Percentiles rank a stretch among this genome's conserved stretches.
These are phyloP conservation scores for Plectosphaerella cucumerina DNA, from an alignment of 2,329 filamentous ascomycete genomes.

Conservation along the genomic window DNA sequence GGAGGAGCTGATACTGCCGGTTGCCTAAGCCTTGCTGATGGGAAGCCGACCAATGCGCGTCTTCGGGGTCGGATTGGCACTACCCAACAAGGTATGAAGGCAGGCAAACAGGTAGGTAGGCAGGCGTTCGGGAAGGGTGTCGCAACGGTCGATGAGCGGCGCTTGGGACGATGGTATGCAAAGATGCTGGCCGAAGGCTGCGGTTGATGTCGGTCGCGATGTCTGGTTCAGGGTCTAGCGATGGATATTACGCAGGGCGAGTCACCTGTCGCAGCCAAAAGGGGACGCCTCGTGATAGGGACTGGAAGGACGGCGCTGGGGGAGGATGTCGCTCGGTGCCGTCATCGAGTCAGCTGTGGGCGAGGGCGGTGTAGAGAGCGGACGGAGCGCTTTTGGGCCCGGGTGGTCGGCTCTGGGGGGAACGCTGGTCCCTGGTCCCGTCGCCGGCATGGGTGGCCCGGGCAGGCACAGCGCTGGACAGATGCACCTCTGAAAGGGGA, in stretches of 20 bases:
- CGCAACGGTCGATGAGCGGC: too few species aligned
- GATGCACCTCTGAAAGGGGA: too few species aligned
- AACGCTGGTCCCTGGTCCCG: too few species aligned
- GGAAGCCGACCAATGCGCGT: not conserved
- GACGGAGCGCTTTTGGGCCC: too few species aligned
- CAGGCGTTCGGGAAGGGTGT: not conserved
- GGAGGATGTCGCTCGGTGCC: not conserved
- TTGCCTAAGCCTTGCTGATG: not conserved
- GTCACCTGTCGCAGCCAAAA: slow-evolving; percentile 1
- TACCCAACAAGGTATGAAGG: not conserved
- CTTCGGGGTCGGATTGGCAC: too few species aligned
- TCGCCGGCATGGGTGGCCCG: too few species aligned
- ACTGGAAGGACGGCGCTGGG: not conserved
- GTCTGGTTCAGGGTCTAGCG: not conserved
- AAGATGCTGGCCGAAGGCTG: too few species aligned
- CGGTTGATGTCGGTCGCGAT: not conserved
- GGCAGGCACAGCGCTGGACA: too few species aligned
- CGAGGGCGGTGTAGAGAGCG: slow-evolving; percentile 1
- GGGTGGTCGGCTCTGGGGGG: too few species aligned
- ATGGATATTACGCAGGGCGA: not conserved
- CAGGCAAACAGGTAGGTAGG: not conserved
- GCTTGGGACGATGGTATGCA: too few species aligned
- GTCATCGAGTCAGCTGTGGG: slow-evolving; percentile 3
- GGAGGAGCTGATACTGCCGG: not conserved
- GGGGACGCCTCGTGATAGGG: slow-evolving; percentile 3